Conservation (phyloP, 176 grass and related monocot genomes). For the Urochloa ruziziensis region DNA sequence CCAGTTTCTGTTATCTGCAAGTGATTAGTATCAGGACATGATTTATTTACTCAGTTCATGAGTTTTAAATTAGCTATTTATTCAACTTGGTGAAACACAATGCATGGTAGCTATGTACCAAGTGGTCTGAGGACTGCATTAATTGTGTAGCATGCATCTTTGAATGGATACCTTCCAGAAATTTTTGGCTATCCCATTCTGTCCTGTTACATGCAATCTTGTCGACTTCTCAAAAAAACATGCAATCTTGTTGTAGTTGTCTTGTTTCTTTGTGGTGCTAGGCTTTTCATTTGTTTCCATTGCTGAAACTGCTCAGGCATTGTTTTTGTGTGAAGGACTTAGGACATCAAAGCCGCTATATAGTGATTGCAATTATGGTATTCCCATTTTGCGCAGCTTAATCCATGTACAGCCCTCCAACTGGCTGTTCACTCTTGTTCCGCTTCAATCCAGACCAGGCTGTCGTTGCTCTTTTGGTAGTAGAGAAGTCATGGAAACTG, state of each 20-base stretch:
- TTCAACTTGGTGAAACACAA: not conserved
- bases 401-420: not conserved
- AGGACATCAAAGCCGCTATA: not conserved
- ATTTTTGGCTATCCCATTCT: not conserved
- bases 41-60: not conserved
- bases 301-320: not conserved
- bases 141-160: not conserved
- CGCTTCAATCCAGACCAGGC: too few species aligned
- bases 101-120: not conserved
- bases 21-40: not conserved
- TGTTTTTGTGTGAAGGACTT: not conserved
- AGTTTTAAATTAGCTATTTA: not conserved
- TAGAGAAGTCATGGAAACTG: not conserved
- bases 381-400: not conserved
- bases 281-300: not conserved
- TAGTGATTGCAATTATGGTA: not conserved
- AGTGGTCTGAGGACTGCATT: not conserved
- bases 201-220: not conserved
- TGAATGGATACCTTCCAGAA: not conserved
- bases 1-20: conserved; percentile 9
- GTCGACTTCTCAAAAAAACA: too few species aligned
- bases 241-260: not conserved
- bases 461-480: too few species aligned
- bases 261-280: not conserved
- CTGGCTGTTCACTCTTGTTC: not conserved